Evolutionary conservation across 75 land plant species (phyloP), one percentile per base, ranked within the genome.

Genomic region (Adiantum capillusveneris): DNA sequence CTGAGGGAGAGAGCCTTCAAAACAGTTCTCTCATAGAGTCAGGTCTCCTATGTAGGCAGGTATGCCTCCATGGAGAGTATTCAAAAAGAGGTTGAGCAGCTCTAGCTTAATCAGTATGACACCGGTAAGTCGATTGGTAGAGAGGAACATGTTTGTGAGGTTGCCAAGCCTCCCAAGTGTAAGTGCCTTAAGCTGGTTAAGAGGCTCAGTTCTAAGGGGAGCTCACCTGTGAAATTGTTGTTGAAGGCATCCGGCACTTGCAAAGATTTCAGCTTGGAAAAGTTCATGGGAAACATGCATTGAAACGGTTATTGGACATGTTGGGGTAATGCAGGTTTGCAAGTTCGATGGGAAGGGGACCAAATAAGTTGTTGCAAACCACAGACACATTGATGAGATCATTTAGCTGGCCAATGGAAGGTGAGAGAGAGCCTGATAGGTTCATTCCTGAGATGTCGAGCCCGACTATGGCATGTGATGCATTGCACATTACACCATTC

Each of bases 301-400:
- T 76, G 74, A 90, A 90, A 57, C 65, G 58, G 52, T 90, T 90
- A 78, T 84, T 86, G 69, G 97, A 87, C 49, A 90, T 77, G 63
- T 90, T 90, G 31, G 86, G 59, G 51, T 25, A 59, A 9, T 60
- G 68, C 44, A 90, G 70, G 2, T 31, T 30, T 25, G 76, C 21
- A 44, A 83, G 41, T 9, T 14, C 17, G 39, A 75, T 59, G 20
- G 96, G 96, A 28, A 90, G 70, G 1, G 65, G 64, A 31, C 86
- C 90, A 24, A 76, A 62, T 44, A 89, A 48, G 62, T 57, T 53
- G 76, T 84, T 84, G 27, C 37, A 42, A 20, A 74, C 78, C 28
- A 75, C 56, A 28, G 75, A 59, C 48, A 88, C 44, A 72, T 76
- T 71, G 39, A 69, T 41, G 42, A 88, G 72, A 62, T 21, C 57